These are phyloP conservation scores for Trichoderma gamsii DNA, from an alignment of 495 filamentous ascomycete species.

Conservation along the genomic window DNA sequence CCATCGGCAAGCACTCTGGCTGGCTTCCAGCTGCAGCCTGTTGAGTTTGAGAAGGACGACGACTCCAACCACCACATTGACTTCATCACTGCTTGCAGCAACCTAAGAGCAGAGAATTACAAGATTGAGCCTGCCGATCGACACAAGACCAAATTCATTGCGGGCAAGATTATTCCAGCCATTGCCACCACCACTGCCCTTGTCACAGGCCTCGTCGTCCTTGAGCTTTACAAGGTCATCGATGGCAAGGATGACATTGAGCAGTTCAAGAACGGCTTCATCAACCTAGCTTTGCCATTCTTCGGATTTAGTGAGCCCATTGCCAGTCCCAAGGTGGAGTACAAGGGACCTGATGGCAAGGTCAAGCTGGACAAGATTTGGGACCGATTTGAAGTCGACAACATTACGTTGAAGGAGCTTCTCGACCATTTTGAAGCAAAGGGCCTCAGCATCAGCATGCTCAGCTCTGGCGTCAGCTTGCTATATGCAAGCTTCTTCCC, in stretches of 20 bases:
- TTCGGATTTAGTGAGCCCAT: conserved; percentile 98
- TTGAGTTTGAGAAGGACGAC: conserved; percentile 99
- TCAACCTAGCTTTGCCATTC: conserved; percentile 95
- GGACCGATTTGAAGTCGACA: conserved; percentile 91
- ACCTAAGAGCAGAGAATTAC: conserved; percentile 96
- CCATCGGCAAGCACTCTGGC: conserved; percentile 74
- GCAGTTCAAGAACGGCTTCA: conserved; percentile 98
- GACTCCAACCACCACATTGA: conserved; percentile 98
- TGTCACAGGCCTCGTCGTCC: conserved; percentile 84
- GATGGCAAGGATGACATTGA: conserved; percentile 93
- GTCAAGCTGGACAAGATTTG: conserved; percentile 90
- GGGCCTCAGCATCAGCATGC: conserved; percentile 81
- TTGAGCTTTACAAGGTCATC: conserved; percentile 94
- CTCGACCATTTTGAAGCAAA: conserved; percentile 70
- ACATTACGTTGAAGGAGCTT: conserved; percentile 80
- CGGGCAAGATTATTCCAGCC: conserved; percentile 98
- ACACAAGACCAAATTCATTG: conserved; percentile 99
- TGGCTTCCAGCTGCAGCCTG: conserved; percentile 80
- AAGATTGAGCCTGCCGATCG: conserved; percentile 85
- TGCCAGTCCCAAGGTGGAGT: conserved; percentile 83
- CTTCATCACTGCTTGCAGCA: conserved; percentile 96
- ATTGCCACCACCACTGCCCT: conserved; percentile 97
- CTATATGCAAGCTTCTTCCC: conserved; percentile 96
- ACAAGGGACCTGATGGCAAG: conserved; percentile 57
- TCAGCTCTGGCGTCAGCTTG: conserved; percentile 91